phyloP scores from a whole-genome alignment of 2,329 filamentous ascomycete genomes.

The Acrocalymma vagum region DNA sequence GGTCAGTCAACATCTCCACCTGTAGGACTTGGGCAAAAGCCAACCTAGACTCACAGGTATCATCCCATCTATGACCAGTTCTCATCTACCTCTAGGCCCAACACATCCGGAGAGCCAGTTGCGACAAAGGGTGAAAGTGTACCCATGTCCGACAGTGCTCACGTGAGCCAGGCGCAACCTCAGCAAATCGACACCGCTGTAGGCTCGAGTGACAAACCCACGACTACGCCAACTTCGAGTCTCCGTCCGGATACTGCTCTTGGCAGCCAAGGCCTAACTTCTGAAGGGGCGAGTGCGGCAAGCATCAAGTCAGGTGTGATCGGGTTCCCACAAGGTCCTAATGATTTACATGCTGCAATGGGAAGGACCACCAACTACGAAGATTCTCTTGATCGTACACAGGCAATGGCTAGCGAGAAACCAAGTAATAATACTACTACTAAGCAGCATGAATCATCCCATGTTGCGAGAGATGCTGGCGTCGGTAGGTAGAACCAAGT shows the following conservation, averaged over 20 bases:
- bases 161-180: slow-evolving; percentile 12
- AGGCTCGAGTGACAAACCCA: not conserved
- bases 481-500: too few relatives aligned
- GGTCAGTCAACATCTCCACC: too few relatives aligned
- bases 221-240: slow-evolving; percentile 8
- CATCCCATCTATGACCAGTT: slow-evolving; percentile 43
- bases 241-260: slow-evolving; percentile 26
- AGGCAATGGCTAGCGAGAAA: slow-evolving; percentile 25
- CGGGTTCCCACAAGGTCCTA: slow-evolving; percentile 35
- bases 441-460: slow-evolving; percentile 4
- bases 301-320: slow-evolving; percentile 53
- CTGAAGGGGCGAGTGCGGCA: slow-evolving; percentile 39
- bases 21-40: too few relatives aligned
- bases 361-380: slow-evolving; percentile 20
- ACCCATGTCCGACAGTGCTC: slow-evolving; percentile 19
- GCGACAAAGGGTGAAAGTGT: slow-evolving; percentile 15
- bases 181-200: too few relatives aligned
- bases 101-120: slow-evolving; percentile 12
- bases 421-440: slow-evolving; percentile 14
- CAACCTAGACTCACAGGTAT: too few relatives aligned
- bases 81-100: slow-evolving; percentile 16
- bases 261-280: slow-evolving; percentile 6
- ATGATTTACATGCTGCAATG: slow-evolving; percentile 35
- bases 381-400: slow-evolving; percentile 17
- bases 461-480: slow-evolving; percentile 8